Base-by-base conservation (phyloP, 805 yeast genomes). In the Pichia eremophila region DNA sequence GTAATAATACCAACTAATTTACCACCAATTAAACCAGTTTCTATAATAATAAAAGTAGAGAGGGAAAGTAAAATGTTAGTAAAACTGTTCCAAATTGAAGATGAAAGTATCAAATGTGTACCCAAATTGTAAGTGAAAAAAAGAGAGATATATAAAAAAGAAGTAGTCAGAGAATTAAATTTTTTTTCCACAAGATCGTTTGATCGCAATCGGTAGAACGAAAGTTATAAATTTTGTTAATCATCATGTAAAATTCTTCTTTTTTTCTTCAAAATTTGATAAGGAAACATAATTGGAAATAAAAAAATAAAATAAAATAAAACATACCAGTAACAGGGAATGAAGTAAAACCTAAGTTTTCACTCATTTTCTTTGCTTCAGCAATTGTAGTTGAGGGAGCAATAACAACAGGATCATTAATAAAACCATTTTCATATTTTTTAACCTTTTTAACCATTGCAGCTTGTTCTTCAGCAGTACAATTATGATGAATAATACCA, bases 321-420 rank as follows among this genome's bases (percentile, higher is more conserved):
- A 45, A 89, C 99, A 75, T 86, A 93, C 98, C 96, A 70, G 99
- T 93, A 67, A 93, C 96, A 58, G 99, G 99, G 85, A 89, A 93
- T 48, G 97, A 95, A 57, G 97, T 88, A 69, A 91, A 93, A 50
- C 99, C 99, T 52, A 82, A 79, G 55, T 72, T 59, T 56, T 71
- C 71, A 69, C 83, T 83, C 75, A 89, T 76, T 39, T 65, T 66
- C 69, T 78, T 84, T 55, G 88, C 85, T 64, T 90, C 86, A 52
- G 81, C 85, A 58, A 93, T 93, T 48, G 96, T 83, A 55, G 72
- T 67, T 27, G 70, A 61, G 52, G 96, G 95, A 41, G 84, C 60
- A 54, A 93, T 79, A 49, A 87, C 96, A 53, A 91, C 79, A 41
- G 96, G 99, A 61, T 88, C 93, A 61, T 84, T 85, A 65, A 93